phyloP scores from a whole-genome alignment of 495 filamentous ascomycete species.

The Aspergillus saccharolyticus region DNA sequence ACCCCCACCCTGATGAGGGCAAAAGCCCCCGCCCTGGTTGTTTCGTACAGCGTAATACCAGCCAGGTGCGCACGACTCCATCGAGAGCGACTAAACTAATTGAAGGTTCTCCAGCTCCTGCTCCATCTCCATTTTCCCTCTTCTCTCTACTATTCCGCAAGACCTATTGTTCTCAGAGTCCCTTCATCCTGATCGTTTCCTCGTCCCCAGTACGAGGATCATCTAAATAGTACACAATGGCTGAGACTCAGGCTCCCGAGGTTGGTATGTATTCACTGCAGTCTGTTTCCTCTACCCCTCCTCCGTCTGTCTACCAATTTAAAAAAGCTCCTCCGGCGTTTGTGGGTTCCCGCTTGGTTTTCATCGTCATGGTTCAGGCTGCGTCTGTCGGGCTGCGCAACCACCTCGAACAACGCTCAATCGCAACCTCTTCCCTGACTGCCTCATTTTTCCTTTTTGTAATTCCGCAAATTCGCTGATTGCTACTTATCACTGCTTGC shows the following conservation, averaged over 20 bases:
- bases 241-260: conserved; percentile 37
- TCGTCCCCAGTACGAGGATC: conserved; percentile 24
- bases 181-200: conserved; percentile 15
- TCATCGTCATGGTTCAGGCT: conserved; percentile 12
- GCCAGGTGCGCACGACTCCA: conserved; percentile 26
- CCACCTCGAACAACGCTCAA: conserved; percentile 2
- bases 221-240: conserved; percentile 35
- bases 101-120: conserved; percentile 24
- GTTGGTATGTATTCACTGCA: conserved; percentile 37
- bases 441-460: neutral
- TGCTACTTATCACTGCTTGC: neutral
- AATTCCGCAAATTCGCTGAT: neutral
- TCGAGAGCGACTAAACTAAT: neutral
- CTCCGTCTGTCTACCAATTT: conserved; percentile 13
- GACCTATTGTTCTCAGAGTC: conserved; percentile 10
- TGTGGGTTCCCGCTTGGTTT: conserved; percentile 33
- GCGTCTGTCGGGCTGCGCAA: neutral
- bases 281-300: conserved; percentile 10
- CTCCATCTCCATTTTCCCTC: conserved; percentile 19
- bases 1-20: neutral
- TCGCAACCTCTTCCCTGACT: neutral
- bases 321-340: conserved; percentile 42
- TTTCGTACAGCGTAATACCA: conserved; percentile 2
- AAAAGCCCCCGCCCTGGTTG: conserved; percentile 5
- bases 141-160: conserved; percentile 21